Percentiles rank a stretch among this genome's conserved stretches.
phyloP scores from a whole-genome alignment of 257 asterid species.

The Primulina eburnea region DNA sequence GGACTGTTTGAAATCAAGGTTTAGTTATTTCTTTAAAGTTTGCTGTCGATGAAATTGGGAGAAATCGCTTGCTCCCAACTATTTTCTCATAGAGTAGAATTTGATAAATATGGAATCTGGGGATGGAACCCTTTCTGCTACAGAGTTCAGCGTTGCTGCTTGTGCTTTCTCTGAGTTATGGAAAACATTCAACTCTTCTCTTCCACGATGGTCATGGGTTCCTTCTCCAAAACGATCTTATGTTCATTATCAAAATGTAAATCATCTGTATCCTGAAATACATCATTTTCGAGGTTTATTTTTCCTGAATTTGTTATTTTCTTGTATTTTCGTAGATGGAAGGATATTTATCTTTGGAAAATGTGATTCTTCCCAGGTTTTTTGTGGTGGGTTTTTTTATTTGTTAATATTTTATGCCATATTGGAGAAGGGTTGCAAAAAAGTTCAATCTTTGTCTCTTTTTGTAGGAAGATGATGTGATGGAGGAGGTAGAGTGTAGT shows the following conservation, averaged over 20 bases:
- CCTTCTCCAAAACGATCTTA: constrained; percentile 45
- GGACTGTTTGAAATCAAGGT: too few relatives aligned
- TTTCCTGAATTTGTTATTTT: neutral
- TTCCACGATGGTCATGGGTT: constrained; percentile 72
- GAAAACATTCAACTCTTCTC: constrained; percentile 51
- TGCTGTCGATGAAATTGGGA: too few relatives aligned
- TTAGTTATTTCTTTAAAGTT: too few relatives aligned
- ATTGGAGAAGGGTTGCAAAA: neutral
- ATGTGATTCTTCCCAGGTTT: constrained; percentile 43
- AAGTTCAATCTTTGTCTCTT: neutral
- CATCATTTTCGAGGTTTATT: constrained; percentile 2
- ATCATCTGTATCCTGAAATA: neutral
- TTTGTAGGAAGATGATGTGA: constrained; percentile 38
- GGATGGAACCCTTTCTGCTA: constrained; percentile 62
- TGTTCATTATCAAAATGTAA: constrained; percentile 39
- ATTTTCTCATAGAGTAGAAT: neutral
- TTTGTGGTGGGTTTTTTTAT: constrained; percentile 42
- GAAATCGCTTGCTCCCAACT: too few relatives aligned
- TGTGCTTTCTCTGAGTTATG: constrained; percentile 56
- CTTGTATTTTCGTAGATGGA: constrained; percentile 34
- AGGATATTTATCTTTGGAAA: constrained; percentile 70
- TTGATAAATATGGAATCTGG: constrained; percentile 19
- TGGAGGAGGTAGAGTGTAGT: constrained; percentile 40
- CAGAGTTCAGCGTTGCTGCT: constrained; percentile 56
- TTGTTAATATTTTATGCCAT: neutral